Percentiles rank a stretch among this genome's conserved stretches.
phyloP scores from a whole-genome alignment of 345 rosid species.

The Eucalyptus sp. region DNA sequence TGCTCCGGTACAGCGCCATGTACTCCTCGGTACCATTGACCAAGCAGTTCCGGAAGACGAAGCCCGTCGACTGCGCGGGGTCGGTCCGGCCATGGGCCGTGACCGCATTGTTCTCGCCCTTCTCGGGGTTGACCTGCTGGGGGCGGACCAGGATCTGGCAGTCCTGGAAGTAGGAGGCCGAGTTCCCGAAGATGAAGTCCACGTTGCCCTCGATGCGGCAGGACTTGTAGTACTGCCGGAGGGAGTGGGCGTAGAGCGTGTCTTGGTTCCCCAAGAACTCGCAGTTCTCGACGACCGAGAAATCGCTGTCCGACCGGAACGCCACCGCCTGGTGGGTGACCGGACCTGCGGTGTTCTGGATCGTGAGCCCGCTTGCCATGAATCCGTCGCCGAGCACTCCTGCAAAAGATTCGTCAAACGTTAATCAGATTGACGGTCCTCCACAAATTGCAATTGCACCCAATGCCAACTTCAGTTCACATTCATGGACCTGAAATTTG shows the following conservation, averaged over 20 bases:
- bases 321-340: slow-evolving; percentile 40
- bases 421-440: not conserved
- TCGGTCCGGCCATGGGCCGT: slow-evolving; percentile 40
- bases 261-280: slow-evolving; percentile 35
- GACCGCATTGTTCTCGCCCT: slow-evolving; percentile 22
- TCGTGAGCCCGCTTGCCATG: slow-evolving; percentile 35
- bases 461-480: not conserved
- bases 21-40: slow-evolving; percentile 32
- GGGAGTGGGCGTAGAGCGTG: slow-evolving; percentile 31
- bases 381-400: slow-evolving; percentile 42
- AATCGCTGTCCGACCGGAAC: slow-evolving; percentile 26
- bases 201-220: slow-evolving; percentile 39
- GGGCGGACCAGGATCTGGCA: slow-evolving; percentile 26
- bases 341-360: slow-evolving; percentile 36
- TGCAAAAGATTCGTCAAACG: not conserved
- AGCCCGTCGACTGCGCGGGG: slow-evolving; percentile 34
- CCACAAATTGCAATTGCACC: not conserved
- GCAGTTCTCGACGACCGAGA: slow-evolving; percentile 21
- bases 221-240: slow-evolving; percentile 39
- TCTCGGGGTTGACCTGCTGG: slow-evolving; percentile 23
- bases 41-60: slow-evolving; percentile 24
- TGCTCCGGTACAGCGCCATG: slow-evolving; percentile 12
- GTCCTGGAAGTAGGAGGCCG: slow-evolving; percentile 26
- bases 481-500: too few relatives aligned
- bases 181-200: slow-evolving; percentile 40